These are phyloP conservation scores for Penicillium fuscoglaucum DNA, from an alignment of 2,329 filamentous ascomycete species.

Conservation along the genomic window DNA sequence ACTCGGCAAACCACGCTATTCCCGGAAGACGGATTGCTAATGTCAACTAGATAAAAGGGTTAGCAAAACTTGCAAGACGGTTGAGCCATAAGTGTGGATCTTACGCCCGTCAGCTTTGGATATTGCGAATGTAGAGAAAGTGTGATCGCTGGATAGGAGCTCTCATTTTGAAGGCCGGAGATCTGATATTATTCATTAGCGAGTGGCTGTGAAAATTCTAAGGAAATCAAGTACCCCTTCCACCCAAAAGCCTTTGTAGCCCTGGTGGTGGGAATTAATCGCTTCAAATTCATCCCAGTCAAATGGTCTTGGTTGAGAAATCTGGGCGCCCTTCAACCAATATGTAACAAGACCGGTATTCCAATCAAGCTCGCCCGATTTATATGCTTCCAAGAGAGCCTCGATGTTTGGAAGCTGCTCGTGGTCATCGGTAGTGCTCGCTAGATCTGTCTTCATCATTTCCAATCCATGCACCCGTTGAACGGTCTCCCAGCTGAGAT, in stretches of 20 bases:
- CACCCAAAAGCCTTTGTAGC: background rate
- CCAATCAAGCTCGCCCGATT: background rate
- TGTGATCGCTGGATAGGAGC: background rate
- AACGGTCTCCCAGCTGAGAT: background rate
- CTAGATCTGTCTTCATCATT: background rate
- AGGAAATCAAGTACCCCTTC: constrained; percentile 1
- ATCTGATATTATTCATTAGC: background rate
- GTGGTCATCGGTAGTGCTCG: background rate
- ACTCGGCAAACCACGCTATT: background rate
- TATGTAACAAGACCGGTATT: constrained; percentile 1
- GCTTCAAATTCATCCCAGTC: constrained; percentile 9
- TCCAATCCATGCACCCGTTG: constrained; percentile 2
- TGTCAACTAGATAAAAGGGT: background rate
- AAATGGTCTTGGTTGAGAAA: constrained; percentile 6
- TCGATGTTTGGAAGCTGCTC: background rate
- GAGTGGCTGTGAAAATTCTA: fast-evolving
- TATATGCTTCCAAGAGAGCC: background rate
- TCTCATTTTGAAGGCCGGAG: background rate
- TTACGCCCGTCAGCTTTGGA: background rate
- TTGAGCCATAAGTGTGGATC: background rate
- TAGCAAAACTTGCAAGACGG: background rate
- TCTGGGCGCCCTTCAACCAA: background rate
- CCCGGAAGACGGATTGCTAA: background rate
- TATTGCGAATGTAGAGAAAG: fast-evolving
- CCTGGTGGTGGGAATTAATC: background rate